Base-by-base conservation (phyloP, 441 rosid species). In the Caryocar brasiliense region DNA sequence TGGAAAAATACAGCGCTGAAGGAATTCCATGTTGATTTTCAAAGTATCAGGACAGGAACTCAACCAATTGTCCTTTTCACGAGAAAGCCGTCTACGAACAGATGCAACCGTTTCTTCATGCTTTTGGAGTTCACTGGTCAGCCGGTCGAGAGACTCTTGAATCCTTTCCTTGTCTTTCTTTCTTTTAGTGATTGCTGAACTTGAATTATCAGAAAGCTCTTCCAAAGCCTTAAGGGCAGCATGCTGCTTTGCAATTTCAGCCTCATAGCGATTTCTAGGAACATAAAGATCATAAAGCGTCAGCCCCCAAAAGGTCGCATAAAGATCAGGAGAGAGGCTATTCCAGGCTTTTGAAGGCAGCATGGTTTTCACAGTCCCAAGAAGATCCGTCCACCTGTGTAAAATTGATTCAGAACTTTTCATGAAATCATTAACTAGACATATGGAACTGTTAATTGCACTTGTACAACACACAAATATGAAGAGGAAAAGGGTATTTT, bases 101-200 rank as follows among this genome's bases (percentile, higher is more conserved):
- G 99, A 94, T 51, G 96, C 79, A 65, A 90, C 98, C 74, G 82
- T 76, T 59, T 83, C 88, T 74, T 94, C 99, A 56, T 94, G 99
- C 70, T 74, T 87, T 51, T 71, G 76, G 54, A 87, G 86, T 66
- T 94, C 99, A 66, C 76, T 57, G 4, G 78, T 83, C 51, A 94
- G 67, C 56, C 95, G 95, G 75, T 94, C 99, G 35, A 94, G 79
- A 54, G 98, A 86, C 66, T 94, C 99, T 69, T 94, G 99, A 72
- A 94, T 87, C 77, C 91, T 82, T 76, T 94, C 99, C 75, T 94
- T 94, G 59, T 94, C 99, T 66, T 94, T 94, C 76, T 94, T 94
- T 66, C 99, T 82, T 68, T 94, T 94, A 18, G 89, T 74, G 26
- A 94, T 87, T 51, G 95, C 99, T 7, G 96, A 90, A 68, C 92